Percentiles rank a stretch among this genome's conserved stretches.
phyloP scores from a whole-genome alignment of 768 basidiomycete species.

The Podaxis rugospora region DNA sequence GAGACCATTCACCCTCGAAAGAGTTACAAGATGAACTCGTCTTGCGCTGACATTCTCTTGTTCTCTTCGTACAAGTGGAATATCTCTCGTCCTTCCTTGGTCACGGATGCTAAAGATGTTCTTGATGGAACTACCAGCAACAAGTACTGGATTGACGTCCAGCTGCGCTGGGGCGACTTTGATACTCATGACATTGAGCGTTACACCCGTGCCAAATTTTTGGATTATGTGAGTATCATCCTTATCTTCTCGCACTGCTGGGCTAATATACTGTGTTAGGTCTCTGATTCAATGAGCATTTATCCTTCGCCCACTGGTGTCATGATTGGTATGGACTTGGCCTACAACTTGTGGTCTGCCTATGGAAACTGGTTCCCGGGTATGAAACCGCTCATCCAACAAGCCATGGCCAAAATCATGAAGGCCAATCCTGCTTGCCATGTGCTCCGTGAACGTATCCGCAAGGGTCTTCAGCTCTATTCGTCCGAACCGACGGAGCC shows the following conservation, averaged over 20 bases:
- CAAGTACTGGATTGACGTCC: slow-evolving; percentile 98
- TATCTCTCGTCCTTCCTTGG: slow-evolving; percentile 91
- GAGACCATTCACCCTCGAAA: slow-evolving; percentile 99
- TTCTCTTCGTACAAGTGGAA: slow-evolving; percentile 99
- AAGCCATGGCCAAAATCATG: slow-evolving; percentile 99
- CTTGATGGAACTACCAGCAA: slow-evolving; percentile 97
- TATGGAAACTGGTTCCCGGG: slow-evolving; percentile 99
- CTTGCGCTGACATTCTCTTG: slow-evolving; percentile 96
- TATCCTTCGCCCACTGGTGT: slow-evolving; percentile 99
- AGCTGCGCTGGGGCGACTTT: slow-evolving; percentile 96
- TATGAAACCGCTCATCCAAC: slow-evolving; percentile 95
- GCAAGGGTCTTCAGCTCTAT: slow-evolving; percentile 97
- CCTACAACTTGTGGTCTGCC: slow-evolving; percentile 97
- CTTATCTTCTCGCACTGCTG: not conserved
- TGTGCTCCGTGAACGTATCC: slow-evolving; percentile 96
- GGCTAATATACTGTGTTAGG: slow-evolving; percentile 34
- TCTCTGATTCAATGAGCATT: slow-evolving; percentile 97
- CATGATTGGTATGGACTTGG: slow-evolving; percentile 98
- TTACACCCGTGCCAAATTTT: slow-evolving; percentile 97
- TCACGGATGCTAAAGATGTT: slow-evolving; percentile 94
- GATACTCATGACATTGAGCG: slow-evolving; percentile 99
- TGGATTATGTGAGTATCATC: slow-evolving; percentile 76
- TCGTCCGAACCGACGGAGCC: slow-evolving; percentile 99
- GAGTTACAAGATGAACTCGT: slow-evolving; percentile 99
- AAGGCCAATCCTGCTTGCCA: slow-evolving; percentile 98